A percentile compares a stretch with the other conserved stretches of the same genome.
Evolutionary conservation across 352 stramenopile genomes (phyloP).

Genomic region (Phytophthora boehmeriae): DNA sequence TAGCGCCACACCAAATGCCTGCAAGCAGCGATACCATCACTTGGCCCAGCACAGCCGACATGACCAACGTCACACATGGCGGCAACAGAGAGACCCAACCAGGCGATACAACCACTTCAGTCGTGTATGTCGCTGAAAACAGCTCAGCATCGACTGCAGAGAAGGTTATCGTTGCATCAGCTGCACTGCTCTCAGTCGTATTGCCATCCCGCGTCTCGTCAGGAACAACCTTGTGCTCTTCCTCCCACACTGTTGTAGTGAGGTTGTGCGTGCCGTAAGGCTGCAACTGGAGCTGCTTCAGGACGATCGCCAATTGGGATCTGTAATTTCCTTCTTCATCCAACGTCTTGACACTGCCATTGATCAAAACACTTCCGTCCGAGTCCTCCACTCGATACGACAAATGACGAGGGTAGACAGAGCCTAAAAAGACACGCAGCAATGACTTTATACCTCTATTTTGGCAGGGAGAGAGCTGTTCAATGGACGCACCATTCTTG

Average conservation of each 20-base stretch:
- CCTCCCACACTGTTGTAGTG: slow-evolving; percentile 54
- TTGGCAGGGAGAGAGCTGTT: background rate
- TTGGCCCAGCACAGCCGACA: slow-evolving; percentile 76
- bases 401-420: slow-evolving; percentile 69
- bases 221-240: slow-evolving; percentile 8
- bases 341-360: slow-evolving; percentile 68
- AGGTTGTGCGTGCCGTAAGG: slow-evolving; percentile 56
- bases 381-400: slow-evolving; percentile 62
- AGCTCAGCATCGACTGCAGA: slow-evolving; percentile 26
- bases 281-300: slow-evolving; percentile 53
- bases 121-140: slow-evolving; percentile 46
- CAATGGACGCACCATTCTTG: slow-evolving; percentile 64
- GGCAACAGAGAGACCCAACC: slow-evolving; percentile 80
- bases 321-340: slow-evolving; percentile 72
- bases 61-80: slow-evolving; percentile 74
- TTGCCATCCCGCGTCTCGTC: slow-evolving; percentile 6
- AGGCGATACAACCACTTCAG: slow-evolving; percentile 60
- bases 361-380: slow-evolving; percentile 51
- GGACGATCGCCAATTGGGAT: slow-evolving; percentile 43
- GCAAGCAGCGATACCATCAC: slow-evolving; percentile 83
- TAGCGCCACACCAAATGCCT: slow-evolving; percentile 89
- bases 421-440: slow-evolving; percentile 39
- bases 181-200: slow-evolving; percentile 34
- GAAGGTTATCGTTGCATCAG: slow-evolving; percentile 38
- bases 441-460: background rate